Percentiles rank a stretch among this genome's conserved stretches.
Conservation (phyloP, 2,329 filamentous ascomycete genomes). For the Alternaria viburni region DNA sequence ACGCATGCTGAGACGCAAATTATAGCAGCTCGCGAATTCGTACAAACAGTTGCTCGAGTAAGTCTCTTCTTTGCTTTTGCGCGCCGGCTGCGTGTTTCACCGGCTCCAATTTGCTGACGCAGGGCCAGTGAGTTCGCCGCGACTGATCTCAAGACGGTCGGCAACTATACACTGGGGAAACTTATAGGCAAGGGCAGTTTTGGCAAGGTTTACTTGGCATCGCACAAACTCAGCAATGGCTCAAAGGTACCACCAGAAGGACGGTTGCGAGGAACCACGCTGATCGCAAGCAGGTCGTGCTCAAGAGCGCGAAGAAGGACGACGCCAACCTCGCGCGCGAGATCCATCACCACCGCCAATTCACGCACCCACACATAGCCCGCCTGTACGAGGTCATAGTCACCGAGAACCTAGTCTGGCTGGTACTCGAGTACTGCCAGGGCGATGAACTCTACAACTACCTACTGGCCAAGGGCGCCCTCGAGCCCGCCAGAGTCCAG, state of each 20-base stretch:
- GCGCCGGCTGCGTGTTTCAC: conserved; percentile 4
- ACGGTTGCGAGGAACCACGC: not conserved
- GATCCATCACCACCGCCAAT: conserved; percentile 98
- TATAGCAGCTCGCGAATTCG: conserved; percentile 83
- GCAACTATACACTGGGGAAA: conserved; percentile 90
- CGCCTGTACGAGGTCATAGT: conserved; percentile 98
- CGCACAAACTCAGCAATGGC: conserved; percentile 97
- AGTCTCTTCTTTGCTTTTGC: conserved; percentile 45
- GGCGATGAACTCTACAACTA: conserved; percentile 98
- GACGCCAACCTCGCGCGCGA: conserved; percentile 95
- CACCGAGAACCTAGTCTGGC: conserved; percentile 92
- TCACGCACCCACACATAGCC: conserved; percentile 96
- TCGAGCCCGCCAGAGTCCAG: conserved; percentile 86
- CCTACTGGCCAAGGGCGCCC: conserved; percentile 82
- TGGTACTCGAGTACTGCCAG: conserved; percentile 94
- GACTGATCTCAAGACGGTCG: conserved; percentile 87
- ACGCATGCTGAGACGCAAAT: conserved; percentile 11
- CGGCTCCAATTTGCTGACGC: conserved; percentile 20
- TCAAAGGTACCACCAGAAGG: conserved; percentile 72
- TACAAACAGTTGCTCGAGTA: conserved; percentile 97
- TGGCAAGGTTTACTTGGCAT: conserved; percentile 95
- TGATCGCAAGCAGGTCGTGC: conserved; percentile 74
- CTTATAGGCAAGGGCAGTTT: conserved; percentile 98
- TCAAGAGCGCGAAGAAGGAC: conserved; percentile 96
- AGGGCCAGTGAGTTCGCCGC: conserved; percentile 84